Evolutionary conservation across 108 stramenopile species (phyloP).

Genomic region (Nitzschia inconspicua): DNA sequence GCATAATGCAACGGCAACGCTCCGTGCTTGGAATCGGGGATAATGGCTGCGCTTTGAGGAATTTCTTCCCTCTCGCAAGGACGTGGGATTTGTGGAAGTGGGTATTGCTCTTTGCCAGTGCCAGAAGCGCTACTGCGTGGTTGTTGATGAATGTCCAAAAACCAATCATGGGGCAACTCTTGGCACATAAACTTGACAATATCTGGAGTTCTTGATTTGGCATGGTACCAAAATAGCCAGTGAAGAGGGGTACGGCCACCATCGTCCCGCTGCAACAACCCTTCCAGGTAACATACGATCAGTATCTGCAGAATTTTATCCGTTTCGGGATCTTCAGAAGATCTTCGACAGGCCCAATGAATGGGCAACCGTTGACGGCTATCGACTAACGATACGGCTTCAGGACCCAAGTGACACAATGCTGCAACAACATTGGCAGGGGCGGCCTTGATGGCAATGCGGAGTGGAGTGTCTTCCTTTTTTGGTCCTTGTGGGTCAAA

Average conservation of each 20-base stretch:
- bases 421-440: slow-evolving; percentile 43
- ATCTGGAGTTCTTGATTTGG: slow-evolving; percentile 28
- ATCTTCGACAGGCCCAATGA: slow-evolving; percentile 39
- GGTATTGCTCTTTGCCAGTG: slow-evolving; percentile 14
- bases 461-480: slow-evolving; percentile 33
- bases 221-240: slow-evolving; percentile 58
- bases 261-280: slow-evolving; percentile 41
- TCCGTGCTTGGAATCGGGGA: slow-evolving; percentile 46
- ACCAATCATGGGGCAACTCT: slow-evolving; percentile 9
- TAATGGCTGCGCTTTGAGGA: slow-evolving; percentile 32
- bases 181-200: slow-evolving; percentile 40
- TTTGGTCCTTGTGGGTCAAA: slow-evolving; percentile 25
- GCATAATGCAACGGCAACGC: slow-evolving; percentile 61
- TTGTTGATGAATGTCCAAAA: slow-evolving; percentile 21
- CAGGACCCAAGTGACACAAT: slow-evolving; percentile 51
- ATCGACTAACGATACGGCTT: slow-evolving; percentile 28
- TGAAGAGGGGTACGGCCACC: slow-evolving; percentile 66
- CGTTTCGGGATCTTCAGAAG: slow-evolving; percentile 28
- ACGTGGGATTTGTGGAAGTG: slow-evolving; percentile 35
- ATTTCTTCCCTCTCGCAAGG: slow-evolving; percentile 20
- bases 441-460: slow-evolving; percentile 24
- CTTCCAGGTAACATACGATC: slow-evolving; percentile 32
- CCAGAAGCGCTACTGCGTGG: slow-evolving; percentile 12
- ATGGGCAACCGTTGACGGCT: slow-evolving; percentile 33
- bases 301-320: slow-evolving; percentile 35